Evolutionary conservation across 345 rosid genomes (phyloP), one percentile per base, ranked within the genome.

Genomic region (Rhizophora mangle): DNA sequence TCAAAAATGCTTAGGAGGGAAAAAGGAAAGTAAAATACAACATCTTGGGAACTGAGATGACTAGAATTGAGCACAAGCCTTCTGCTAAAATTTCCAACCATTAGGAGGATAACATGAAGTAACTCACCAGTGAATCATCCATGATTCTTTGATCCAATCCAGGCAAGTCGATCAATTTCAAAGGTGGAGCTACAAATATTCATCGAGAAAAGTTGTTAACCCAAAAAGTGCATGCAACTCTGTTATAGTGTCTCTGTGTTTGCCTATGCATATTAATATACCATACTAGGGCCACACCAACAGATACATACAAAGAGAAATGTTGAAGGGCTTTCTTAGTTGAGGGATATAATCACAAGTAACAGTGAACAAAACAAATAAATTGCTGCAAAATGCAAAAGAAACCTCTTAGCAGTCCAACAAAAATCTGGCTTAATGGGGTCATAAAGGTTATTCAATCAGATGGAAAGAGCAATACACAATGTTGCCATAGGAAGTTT

Each of bases 101-200:
- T n/a, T 7, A 21, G 16, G 13, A 49, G 65, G 22, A 61, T 6
- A 24, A 43, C 31, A 8, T 36, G 13, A 36, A 19, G 47, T 46
- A n/a, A 64, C 97, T 84, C 72, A 95, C 99, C 96, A 86, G 65
- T 32, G 96, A 78, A 67, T 89, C 98, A 60, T 88, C 97, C 83
- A 92, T 83, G 72, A 87, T 85, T 76, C 97, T 86, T 85, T 92
- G 99, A 80, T 95, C 99, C 82, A 93, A 78, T 80, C 99, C 99
- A 58, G 99, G 99, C 78, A 95, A 85, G 80, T 95, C 99, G 67
- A 88, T 74, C 86, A 95, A 80, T 83, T 95, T 95, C 72, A 95
- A 69, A 21, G 99, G 89, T 37, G 99, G 99, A 72, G 99, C 99
- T 95, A 91, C 55, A 79, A 46, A 77, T 24, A 70, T 29, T 30